These are phyloP conservation scores for Claviceps quebecensis DNA, from an alignment of 2,329 filamentous ascomycete species.

Conservation along the genomic window DNA sequence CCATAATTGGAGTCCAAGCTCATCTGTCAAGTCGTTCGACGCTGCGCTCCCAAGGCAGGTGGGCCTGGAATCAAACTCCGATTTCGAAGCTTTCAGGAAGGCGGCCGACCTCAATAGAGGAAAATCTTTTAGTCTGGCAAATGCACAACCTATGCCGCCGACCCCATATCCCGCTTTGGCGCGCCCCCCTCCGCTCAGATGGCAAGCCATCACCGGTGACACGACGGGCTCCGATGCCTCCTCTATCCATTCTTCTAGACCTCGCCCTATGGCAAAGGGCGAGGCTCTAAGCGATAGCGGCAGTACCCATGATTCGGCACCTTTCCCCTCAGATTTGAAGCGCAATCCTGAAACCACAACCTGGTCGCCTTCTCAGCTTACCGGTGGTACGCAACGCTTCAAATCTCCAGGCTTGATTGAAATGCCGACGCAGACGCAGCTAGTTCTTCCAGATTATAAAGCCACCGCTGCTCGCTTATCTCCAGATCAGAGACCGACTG, in stretches of 20 bases:
- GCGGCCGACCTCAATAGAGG: conserved; percentile 53
- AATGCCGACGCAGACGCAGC: conserved; percentile 9
- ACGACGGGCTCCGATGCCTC: conserved; percentile 21
- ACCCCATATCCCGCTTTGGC: conserved; percentile 16
- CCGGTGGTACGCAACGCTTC: conserved; percentile 28
- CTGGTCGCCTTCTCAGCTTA: conserved; percentile 21
- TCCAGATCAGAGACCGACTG: conserved; percentile 30
- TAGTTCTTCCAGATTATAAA: conserved; percentile 27
- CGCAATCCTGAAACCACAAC: conserved; percentile 36
- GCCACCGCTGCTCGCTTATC: conserved; percentile 42
- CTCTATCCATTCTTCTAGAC: conserved; percentile 10
- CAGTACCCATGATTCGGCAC: conserved; percentile 36
- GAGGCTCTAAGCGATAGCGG: conserved; percentile 32
- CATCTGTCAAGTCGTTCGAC: conserved; percentile 55
- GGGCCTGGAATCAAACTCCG: conserved; percentile 60
- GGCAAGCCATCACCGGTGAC: conserved; percentile 35
- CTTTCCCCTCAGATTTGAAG: conserved; percentile 40
- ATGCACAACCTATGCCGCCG: conserved; percentile 29
- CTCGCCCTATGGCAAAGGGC: conserved; percentile 18
- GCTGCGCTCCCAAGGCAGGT: conserved; percentile 55
- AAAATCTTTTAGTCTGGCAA: conserved; percentile 30
- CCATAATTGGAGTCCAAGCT: conserved; percentile 62
- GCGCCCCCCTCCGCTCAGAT: conserved; percentile 31
- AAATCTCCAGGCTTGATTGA: conserved; percentile 23
- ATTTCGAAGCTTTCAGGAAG: conserved; percentile 67